Evolutionary conservation across 2,329 filamentous ascomycete genomes (phyloP), one percentile per base, ranked within the genome.

Genomic region (Fusarium tuaranense): DNA sequence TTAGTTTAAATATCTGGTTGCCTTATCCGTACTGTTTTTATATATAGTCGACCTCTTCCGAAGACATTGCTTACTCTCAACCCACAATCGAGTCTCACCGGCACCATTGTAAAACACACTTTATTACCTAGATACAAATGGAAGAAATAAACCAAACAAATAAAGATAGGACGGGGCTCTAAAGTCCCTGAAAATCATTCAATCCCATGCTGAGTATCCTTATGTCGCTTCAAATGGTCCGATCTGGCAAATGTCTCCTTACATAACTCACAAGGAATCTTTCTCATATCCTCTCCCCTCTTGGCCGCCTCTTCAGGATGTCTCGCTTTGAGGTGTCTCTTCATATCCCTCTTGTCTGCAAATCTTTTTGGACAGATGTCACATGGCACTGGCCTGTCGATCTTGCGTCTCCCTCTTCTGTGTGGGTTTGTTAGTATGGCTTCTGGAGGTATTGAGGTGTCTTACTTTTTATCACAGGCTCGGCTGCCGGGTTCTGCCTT

Each of bases 391-490:
- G 63, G 63, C 36, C 63, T 73, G 6, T 73, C 39, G 27, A 34
- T n/a, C 34, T 68, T 73, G 8, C 70, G 58, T 7, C 46, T 34
- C 10, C 25, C 6, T 27, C 32, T 73, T 59, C 71, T 73, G 16
- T 7, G 9, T 4, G 7, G 3, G 7, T 9, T 36, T 25, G 22
- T 73, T 9, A 73, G 58, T 16, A 25, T 0, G 7, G 3, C 0
- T 4, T 3, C 4, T 3, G 2, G 10, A 22, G 3, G 2, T 18
- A 2, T 7, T 14, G 9, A 6, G 32, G n/a, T 2, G 12, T 5
- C 32, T 38, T 39, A 68, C 71, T 53, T 73, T 16, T 68, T 16
- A 70, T 73, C 71, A 53, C 71, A 71, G 0, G 70, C 53, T 2
- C 67, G 71, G 4, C 30, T 64, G 6, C 70, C 70, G 0, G 16